Conservation (phyloP, 768 basidiomycete genomes). For the Aureoboletus auriporus region DNA sequence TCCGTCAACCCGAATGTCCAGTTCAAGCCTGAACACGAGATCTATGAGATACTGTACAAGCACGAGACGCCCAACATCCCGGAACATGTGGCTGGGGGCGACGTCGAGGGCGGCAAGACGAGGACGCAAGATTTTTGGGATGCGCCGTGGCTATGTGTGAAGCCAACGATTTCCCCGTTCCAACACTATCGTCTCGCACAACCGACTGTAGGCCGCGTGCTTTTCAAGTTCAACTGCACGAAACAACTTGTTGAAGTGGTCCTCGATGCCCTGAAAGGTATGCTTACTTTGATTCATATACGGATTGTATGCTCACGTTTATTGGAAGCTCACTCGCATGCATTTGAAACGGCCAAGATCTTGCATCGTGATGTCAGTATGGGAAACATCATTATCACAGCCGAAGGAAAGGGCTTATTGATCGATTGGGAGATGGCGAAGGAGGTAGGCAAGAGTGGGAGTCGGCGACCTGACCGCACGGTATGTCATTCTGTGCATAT, state of each 20-base stretch:
- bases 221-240: background rate
- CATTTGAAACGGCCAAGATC: background rate
- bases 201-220: background rate
- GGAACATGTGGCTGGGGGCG: background rate
- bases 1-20: background rate
- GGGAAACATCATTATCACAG: background rate
- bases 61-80: background rate
- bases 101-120: background rate
- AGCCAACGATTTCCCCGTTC: background rate
- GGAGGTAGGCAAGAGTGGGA: background rate
- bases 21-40: background rate
- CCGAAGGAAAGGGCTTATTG: background rate
- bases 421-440: constrained; percentile 1
- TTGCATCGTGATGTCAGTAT: background rate
- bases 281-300: background rate
- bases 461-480: background rate
- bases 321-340: background rate
- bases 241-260: background rate
- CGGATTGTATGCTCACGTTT: no score
- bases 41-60: background rate
- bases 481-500: background rate
- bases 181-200: background rate
- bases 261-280: background rate
- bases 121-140: background rate
- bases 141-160: background rate